Conservation (phyloP, 2,329 filamentous ascomycete genomes). For the Beauveria bassiana region DNA sequence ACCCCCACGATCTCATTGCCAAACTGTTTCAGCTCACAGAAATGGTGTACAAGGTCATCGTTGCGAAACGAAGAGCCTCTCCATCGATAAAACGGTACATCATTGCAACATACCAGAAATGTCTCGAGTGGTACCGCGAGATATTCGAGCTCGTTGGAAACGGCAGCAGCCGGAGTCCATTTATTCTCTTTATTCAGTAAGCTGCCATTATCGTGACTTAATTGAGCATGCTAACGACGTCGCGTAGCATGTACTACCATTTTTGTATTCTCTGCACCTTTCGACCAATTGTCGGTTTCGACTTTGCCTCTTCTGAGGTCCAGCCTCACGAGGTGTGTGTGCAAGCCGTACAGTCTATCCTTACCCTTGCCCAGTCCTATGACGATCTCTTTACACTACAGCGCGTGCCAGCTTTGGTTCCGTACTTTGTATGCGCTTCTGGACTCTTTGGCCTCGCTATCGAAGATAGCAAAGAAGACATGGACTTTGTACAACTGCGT, state of each 20-base stretch:
- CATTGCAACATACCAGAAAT: constrained; percentile 11
- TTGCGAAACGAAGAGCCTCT: neutral
- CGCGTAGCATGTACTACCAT: constrained; percentile 16
- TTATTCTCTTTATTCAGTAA: constrained; percentile 15
- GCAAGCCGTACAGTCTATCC: neutral
- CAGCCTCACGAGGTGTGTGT: neutral
- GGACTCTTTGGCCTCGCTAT: constrained; percentile 8
- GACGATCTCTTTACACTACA: constrained; percentile 15
- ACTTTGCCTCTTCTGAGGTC: neutral
- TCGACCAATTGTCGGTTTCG: constrained; percentile 5
- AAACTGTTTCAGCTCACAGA: constrained; percentile 15
- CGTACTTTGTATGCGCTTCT: constrained; percentile 13
- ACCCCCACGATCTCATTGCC: neutral
- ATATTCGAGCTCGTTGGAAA: constrained; percentile 11
- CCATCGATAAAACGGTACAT: neutral
- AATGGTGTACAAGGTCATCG: constrained; percentile 13
- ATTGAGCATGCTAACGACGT: neutral
- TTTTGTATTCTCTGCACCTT: constrained; percentile 14
- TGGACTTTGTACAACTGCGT: neutral
- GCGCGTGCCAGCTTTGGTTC: constrained; percentile 11
- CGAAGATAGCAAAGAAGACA: neutral
- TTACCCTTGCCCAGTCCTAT: constrained; percentile 13
- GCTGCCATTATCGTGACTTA: neutral
- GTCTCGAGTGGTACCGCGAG: constrained; percentile 15
- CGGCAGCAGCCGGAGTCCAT: constrained; percentile 8